Base-by-base conservation (phyloP, 2,329 filamentous ascomycete species). In the Pezicula neosporulosa region DNA sequence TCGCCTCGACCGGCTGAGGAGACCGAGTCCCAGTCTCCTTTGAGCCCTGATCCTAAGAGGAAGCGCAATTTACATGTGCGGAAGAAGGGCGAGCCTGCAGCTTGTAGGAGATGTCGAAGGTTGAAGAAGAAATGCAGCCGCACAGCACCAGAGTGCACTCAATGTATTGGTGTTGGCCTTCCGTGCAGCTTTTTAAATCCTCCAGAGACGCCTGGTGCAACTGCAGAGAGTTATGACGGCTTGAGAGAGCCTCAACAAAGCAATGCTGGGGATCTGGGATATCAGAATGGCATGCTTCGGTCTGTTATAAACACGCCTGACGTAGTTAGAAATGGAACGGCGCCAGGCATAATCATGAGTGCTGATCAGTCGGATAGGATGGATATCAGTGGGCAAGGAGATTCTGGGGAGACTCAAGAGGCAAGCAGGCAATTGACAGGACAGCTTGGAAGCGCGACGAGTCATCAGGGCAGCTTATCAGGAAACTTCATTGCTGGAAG, bases 71-170 rank as follows among this genome's bases (percentile, higher is more conserved):
- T 44, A 12, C 42, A 44, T 27, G 42, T 44, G 4, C 42, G 42
- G 18, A 18, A 27, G 42, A 44, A 44, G 15, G 42, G 42, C 27
- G 42, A 44, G 24, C 42, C 42, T 12, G 42, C 42, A 19, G 42
- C 42, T 27, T 44, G 42, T 44, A 18, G 27, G 16, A 18, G 42
- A 8, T 44, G 42, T n/a, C 42, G 42, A 12, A 18, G 42, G 8
- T 27, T 44, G 19, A 44, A 44, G 42, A 44, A 44, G 42, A 44
- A 27, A 44, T 44, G 42, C 27, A 44, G 42, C 19, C 24, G 42
- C 13, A 44, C 42, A 12, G 19, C 12, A 27, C 42, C 42, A 4
- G 18, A 44, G 27, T 44, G 42, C 42, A 10, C 19, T 18, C 42
- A 44, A 27, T 44, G 42, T 28, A 15, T 44, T 28, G 10, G 9